Evolutionary conservation across 2,329 filamentous ascomycete species (phyloP), one percentile per base, ranked within the genome.

Genomic region (Reticulascus tulasneorum): DNA sequence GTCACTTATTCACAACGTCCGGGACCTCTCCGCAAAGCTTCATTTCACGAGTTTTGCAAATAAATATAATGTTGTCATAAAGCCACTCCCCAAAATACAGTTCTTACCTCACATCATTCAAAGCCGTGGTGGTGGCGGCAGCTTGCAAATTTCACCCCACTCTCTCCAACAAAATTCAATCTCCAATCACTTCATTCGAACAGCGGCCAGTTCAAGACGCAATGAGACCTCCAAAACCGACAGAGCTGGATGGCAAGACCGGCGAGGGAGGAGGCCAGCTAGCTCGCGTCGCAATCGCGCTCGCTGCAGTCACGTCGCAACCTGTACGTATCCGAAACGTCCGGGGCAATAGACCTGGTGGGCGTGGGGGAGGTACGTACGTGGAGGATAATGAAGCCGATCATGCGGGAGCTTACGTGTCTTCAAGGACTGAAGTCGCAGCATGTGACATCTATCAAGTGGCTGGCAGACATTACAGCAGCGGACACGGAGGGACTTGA

Each of bases 241-340:
- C 79, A 17, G 59, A 66, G 34, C 53, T 82, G 3, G 75, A 80
- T 46, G 78, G 77, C 12, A 58, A 66, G 10, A 74, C 67, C 0
- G 77, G 77, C 2, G 77, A 82, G 50, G 79, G 79, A 5, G 79
- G 77, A 5, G 78, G 78, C 3, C 78, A 83, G 46, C 55, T 82
- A 0, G 69, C 82, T 1, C 61, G 79, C 27, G 60, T 79, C 2
- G 75, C 77, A 3, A 63, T 76, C 23, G 65, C 65, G 2, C 59
- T 83, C 7, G 69, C 77, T 9, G 71, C 78, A 1, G 64, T 82
- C 19, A 73, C 73, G 2, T 64, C 64, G 1, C 68, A 69, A 36
- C 61, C 75, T 1, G 61, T 82, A 20, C 64, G 62, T 18, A 75
- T 82, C 37, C 58, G 57, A 9, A 59, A 79, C 40, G 66, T 82